phyloP scores from a whole-genome alignment of 116 monocot species.

The Zostera marina region DNA sequence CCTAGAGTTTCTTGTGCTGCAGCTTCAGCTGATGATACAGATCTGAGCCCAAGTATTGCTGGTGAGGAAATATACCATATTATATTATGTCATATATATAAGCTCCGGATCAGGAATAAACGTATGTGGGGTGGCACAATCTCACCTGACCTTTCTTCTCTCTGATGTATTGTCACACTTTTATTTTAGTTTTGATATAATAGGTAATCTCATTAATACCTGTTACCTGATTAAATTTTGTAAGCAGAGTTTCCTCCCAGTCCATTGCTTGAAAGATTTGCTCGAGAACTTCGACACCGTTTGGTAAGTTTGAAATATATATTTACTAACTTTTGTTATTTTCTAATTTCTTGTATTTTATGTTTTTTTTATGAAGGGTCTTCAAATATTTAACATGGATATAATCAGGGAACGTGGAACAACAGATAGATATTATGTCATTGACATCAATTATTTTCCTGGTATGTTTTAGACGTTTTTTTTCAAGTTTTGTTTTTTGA shows the following conservation, averaged over 20 bases:
- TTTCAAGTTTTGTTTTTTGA: background rate
- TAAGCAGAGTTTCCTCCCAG: conserved; percentile 67
- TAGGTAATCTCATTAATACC: background rate
- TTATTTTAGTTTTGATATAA: conserved; percentile 1
- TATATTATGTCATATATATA: background rate
- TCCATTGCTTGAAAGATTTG: conserved; percentile 71
- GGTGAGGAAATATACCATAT: conserved; percentile 20
- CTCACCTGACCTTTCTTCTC: no score
- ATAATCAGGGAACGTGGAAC: conserved; percentile 81
- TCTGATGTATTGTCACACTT: background rate
- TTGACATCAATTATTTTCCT: conserved; percentile 96
- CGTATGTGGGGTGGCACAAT: no score
- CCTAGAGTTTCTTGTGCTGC: conserved; percentile 97
- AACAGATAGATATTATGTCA: conserved; percentile 71
- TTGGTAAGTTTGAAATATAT: conserved; percentile 23
- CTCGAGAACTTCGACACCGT: conserved; percentile 59
- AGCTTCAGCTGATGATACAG: conserved; percentile 78
- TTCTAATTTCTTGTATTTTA: background rate
- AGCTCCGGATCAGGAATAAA: no score
- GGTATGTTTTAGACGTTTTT: conserved; percentile 21
- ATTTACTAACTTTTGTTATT: background rate
- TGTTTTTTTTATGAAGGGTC: conserved; percentile 35
- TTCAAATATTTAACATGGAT: conserved; percentile 88
- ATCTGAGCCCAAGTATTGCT: conserved; percentile 67
- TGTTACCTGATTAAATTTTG: background rate